phyloP scores from a whole-genome alignment of 2,329 filamentous ascomycete species.

The Boeremia exigua region DNA sequence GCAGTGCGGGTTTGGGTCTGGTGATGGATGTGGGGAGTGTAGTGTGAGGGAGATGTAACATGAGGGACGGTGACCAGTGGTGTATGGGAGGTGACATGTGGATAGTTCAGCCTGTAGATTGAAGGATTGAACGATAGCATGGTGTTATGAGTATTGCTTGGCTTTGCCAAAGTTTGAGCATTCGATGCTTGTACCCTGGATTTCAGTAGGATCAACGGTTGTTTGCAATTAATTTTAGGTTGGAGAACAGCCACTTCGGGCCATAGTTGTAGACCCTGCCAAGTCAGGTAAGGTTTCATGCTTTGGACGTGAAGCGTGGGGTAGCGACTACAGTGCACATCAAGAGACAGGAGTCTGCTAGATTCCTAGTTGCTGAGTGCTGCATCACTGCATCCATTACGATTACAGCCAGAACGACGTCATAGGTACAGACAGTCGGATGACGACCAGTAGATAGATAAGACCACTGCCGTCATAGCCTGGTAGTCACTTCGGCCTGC shows the following conservation, averaged over 20 bases:
- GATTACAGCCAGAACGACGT: conserved; percentile 6
- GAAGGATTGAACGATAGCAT: background rate
- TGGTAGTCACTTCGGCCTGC: conserved; percentile 1
- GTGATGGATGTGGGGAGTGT: background rate
- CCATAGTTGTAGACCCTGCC: conserved; percentile 15
- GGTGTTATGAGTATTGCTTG: background rate
- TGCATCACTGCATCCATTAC: background rate
- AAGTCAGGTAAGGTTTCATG: conserved; percentile 18
- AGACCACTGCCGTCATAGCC: background rate
- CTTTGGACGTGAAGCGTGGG: conserved; percentile 9
- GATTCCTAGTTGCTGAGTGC: background rate
- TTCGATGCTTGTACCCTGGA: background rate
- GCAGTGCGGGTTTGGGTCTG: background rate
- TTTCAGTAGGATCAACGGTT: background rate
- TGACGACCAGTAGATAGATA: background rate
- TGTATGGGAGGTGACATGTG: background rate
- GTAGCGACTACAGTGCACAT: background rate
- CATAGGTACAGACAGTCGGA: conserved; percentile 9
- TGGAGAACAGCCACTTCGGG: conserved; percentile 2
- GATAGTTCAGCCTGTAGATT: background rate
- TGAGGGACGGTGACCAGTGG: background rate
- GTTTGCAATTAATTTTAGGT: background rate
- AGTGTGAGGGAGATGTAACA: background rate
- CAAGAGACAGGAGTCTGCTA: background rate
- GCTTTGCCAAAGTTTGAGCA: background rate